phyloP scores from a whole-genome alignment of 495 filamentous ascomycete genomes.

The Neurospora hispaniola region DNA sequence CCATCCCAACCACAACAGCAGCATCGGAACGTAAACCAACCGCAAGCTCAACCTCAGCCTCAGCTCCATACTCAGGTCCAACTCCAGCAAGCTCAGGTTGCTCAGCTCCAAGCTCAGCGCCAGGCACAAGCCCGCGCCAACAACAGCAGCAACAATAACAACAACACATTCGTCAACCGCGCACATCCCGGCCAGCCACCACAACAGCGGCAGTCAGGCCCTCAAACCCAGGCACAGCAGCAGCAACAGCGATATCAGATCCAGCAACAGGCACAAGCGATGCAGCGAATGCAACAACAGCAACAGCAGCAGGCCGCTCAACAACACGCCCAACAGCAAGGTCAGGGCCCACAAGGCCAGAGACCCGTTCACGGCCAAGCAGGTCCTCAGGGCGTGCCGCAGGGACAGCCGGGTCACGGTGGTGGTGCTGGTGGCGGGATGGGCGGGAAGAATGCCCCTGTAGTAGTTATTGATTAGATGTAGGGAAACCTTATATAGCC shows the following conservation, averaged over 20 bases:
- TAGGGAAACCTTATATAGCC: not conserved
- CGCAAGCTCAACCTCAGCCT: not conserved
- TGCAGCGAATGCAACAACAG: constrained; percentile 5
- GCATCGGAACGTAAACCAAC: not conserved
- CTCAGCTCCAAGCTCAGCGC: not conserved
- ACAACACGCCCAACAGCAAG: not conserved
- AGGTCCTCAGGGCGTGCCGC: not conserved
- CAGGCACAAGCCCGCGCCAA: not conserved
- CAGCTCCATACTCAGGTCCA: constrained; percentile 3
- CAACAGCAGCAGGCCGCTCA: constrained; percentile 18
- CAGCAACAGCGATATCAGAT: constrained; percentile 5
- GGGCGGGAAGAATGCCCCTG: not conserved
- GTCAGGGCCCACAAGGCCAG: not conserved
- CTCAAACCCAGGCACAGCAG: constrained; percentile 3
- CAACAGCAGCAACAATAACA: not conserved
- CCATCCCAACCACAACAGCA: not conserved
- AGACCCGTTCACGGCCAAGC: constrained; percentile 1
- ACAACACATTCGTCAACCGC: constrained; percentile 2
- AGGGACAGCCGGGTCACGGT: not conserved
- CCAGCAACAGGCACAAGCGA: not conserved
- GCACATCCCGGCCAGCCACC: constrained; percentile 2
- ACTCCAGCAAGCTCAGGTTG: constrained; percentile 1
- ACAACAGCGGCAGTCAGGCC: constrained; percentile 7
- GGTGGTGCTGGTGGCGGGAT: not conserved
- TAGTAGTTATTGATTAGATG: not conserved